Evolutionary conservation across 2,329 filamentous ascomycete genomes (phyloP).

Genomic region (Periconia macrospinosa): DNA sequence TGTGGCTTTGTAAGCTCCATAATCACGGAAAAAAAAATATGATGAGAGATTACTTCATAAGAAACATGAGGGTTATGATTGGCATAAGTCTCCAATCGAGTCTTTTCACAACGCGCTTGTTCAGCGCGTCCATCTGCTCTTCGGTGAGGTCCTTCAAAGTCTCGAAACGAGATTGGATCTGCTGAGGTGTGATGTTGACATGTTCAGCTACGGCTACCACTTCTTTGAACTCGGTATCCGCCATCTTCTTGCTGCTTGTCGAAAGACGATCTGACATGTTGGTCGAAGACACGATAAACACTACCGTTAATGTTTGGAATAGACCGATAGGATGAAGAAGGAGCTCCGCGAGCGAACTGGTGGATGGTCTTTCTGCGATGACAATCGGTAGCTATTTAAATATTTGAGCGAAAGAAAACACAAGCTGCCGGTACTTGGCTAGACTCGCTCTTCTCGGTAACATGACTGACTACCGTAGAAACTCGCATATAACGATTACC

Average conservation of each 20-base stretch:
- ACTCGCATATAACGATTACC: no score
- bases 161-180: slow-evolving; percentile 30
- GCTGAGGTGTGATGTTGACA: slow-evolving; percentile 23
- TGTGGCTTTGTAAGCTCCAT: slow-evolving; percentile 14
- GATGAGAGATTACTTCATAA: slow-evolving; percentile 28
- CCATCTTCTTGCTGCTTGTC: slow-evolving; percentile 14
- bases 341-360: no score
- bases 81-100: slow-evolving; percentile 35
- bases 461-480: no score
- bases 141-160: slow-evolving; percentile 25
- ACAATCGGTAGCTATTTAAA: slow-evolving; percentile 8
- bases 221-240: slow-evolving; percentile 20
- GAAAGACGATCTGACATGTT: slow-evolving; percentile 15
- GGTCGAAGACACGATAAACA: not conserved
- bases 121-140: slow-evolving; percentile 28
- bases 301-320: no score
- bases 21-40: not conserved
- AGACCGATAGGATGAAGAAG: no score
- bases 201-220: slow-evolving; percentile 2
- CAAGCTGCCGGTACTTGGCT: no score
- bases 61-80: slow-evolving; percentile 34
- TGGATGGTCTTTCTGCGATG: not conserved
- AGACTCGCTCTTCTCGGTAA: no score
- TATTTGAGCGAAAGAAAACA: no score
- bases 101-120: slow-evolving; percentile 29